Conservation (phyloP, 2,329 filamentous ascomycete genomes). For the Hymenoscyphus fructigenus region DNA sequence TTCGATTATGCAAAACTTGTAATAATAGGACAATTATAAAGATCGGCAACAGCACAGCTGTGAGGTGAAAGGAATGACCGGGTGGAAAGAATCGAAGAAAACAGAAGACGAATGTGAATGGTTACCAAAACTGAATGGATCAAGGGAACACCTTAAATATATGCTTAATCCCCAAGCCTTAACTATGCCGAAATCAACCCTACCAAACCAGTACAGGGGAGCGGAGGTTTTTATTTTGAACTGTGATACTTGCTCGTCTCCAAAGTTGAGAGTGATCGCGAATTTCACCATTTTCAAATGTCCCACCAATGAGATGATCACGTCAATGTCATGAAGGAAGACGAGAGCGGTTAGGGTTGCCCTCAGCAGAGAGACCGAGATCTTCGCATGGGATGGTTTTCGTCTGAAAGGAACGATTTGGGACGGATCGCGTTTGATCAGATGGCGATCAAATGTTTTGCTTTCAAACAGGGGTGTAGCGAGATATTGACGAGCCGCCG, state of each 20-base stretch:
- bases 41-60: conserved; percentile 11
- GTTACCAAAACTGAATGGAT: conserved; percentile 6
- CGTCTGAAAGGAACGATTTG: no score
- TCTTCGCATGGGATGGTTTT: no score
- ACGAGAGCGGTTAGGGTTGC: no score
- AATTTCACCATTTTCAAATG: no score
- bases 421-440: no score
- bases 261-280: no score
- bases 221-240: neutral
- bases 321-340: no score
- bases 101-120: conserved; percentile 9
- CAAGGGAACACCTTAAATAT: neutral
- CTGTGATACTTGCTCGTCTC: neutral
- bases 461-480: no score
- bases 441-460: no score
- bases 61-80: conserved; percentile 11
- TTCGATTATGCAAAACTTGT: neutral
- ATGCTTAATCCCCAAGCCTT: neutral
- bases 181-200: neutral
- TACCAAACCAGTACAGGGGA: neutral
- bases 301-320: no score
- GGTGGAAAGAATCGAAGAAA: conserved; percentile 12
- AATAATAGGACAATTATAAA: conserved; percentile 9
- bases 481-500: no score
- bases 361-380: no score